phyloP scores from a whole-genome alignment of 2,329 filamentous ascomycete genomes.

The Aquanectria penicillioides region DNA sequence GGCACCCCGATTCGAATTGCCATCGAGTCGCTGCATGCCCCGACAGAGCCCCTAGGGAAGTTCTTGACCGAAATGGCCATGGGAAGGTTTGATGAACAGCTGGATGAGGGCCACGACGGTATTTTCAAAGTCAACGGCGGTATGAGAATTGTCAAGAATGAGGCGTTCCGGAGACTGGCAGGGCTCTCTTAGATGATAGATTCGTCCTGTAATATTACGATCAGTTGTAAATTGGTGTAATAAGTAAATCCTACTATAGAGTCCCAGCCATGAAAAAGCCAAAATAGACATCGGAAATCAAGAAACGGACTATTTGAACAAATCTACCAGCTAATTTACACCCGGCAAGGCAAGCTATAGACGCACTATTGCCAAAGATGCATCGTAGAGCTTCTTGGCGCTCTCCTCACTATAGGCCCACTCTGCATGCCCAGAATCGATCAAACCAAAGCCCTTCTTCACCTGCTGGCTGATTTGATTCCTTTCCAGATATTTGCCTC shows the following conservation, averaged over 20 bases:
- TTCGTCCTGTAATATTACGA: too few relatives aligned
- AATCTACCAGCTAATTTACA: too few relatives aligned
- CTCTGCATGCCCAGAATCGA: neutral
- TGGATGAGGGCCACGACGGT: constrained; percentile 3
- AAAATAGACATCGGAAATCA: too few relatives aligned
- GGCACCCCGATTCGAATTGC: constrained; percentile 9
- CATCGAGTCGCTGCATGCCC: constrained; percentile 15
- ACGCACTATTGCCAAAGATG: neutral
- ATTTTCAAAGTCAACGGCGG: constrained; percentile 21
- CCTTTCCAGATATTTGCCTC: constrained; percentile 28
- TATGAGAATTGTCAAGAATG: constrained; percentile 28
- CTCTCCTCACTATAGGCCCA: constrained; percentile 5
- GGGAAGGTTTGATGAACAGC: constrained; percentile 22
- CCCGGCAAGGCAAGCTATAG: too few relatives aligned
- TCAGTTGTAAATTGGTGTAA: too few relatives aligned
- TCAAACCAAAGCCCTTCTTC: neutral
- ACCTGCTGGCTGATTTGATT: neutral
- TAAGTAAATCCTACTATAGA: too few relatives aligned
- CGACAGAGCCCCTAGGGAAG: constrained; percentile 26
- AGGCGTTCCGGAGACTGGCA: constrained; percentile 17
- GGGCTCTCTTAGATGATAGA: neutral
- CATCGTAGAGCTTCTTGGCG: neutral
- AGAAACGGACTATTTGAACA: too few relatives aligned
- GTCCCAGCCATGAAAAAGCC: too few relatives aligned
- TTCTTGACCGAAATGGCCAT: constrained; percentile 30